Evolutionary conservation across 2,329 filamentous ascomycete genomes (phyloP).

Genomic region (Hortaea werneckii): DNA sequence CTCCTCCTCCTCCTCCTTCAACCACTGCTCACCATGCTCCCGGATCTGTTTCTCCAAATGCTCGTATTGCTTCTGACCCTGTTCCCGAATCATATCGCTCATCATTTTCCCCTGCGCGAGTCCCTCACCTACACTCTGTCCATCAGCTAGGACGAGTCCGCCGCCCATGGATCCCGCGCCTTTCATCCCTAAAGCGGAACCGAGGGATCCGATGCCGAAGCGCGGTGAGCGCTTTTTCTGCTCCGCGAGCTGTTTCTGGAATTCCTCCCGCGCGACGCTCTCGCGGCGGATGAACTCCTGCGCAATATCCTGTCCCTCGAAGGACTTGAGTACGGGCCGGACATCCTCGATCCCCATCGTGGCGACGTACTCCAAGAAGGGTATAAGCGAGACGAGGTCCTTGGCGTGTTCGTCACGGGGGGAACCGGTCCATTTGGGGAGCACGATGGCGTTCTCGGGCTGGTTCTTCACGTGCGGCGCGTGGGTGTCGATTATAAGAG

Average conservation of each 20-base stretch:
- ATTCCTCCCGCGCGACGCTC: constrained; percentile 72
- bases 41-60: constrained; percentile 80
- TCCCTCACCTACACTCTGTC: constrained; percentile 59
- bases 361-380: constrained; percentile 93
- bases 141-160: constrained; percentile 43
- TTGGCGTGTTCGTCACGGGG: constrained; percentile 54
- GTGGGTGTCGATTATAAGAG: constrained; percentile 87
- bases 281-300: constrained; percentile 83
- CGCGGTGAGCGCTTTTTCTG: constrained; percentile 55
- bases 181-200: constrained; percentile 66
- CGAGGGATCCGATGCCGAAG: constrained; percentile 50
- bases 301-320: constrained; percentile 76
- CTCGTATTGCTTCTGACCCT: constrained; percentile 84
- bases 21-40: constrained; percentile 88
- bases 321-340: constrained; percentile 47
- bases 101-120: constrained; percentile 93
- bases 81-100: constrained; percentile 85
- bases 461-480: constrained; percentile 72
- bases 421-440: constrained; percentile 83
- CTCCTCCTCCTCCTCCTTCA: constrained; percentile 82
- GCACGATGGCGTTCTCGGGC: constrained; percentile 89
- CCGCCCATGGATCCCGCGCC: constrained; percentile 43
- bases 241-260: constrained; percentile 64
- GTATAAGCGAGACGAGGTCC: constrained; percentile 78
- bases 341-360: constrained; percentile 88